phyloP scores from a whole-genome alignment of 179 eudicot species.

The Sideroxylon spinosum region DNA sequence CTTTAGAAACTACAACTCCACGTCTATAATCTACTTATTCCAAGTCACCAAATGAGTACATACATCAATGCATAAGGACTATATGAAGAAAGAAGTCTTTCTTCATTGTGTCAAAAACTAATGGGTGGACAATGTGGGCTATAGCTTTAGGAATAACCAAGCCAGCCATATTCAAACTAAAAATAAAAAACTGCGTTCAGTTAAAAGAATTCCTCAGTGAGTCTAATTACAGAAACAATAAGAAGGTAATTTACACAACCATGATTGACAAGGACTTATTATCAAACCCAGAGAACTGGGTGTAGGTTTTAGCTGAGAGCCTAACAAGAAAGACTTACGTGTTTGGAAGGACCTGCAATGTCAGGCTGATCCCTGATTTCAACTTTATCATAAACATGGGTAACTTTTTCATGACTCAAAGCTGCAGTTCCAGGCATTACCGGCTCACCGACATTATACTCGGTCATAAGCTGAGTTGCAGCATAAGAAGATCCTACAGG shows the following conservation, averaged over 20 bases:
- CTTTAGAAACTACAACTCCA: background rate
- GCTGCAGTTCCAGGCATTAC: slow-evolving; percentile 37
- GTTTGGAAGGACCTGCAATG: slow-evolving; percentile 25
- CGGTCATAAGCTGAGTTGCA: slow-evolving; percentile 32
- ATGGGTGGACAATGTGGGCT: no score
- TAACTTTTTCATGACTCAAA: slow-evolving; percentile 30
- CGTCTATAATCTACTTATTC: background rate
- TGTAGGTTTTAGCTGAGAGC: background rate
- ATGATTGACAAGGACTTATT: no score
- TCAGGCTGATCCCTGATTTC: slow-evolving; percentile 31
- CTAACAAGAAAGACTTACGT: slow-evolving; percentile 29
- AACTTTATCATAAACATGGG: slow-evolving; percentile 26
- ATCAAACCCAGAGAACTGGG: background rate
- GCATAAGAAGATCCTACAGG: slow-evolving; percentile 31
- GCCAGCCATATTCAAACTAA: background rate
- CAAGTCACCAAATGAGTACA: background rate
- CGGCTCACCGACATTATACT: slow-evolving; percentile 23
- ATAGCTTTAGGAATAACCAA: background rate
- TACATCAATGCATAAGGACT: no score
- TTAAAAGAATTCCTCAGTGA: background rate
- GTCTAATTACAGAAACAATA: background rate
- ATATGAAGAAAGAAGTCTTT: background rate
- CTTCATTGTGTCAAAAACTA: background rate
- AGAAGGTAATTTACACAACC: no score
- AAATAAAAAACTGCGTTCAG: background rate